A percentile compares a stretch with the other conserved stretches of the same genome.
phyloP scores from a whole-genome alignment of 2,329 filamentous ascomycete genomes.

The Penicillium palitans region DNA sequence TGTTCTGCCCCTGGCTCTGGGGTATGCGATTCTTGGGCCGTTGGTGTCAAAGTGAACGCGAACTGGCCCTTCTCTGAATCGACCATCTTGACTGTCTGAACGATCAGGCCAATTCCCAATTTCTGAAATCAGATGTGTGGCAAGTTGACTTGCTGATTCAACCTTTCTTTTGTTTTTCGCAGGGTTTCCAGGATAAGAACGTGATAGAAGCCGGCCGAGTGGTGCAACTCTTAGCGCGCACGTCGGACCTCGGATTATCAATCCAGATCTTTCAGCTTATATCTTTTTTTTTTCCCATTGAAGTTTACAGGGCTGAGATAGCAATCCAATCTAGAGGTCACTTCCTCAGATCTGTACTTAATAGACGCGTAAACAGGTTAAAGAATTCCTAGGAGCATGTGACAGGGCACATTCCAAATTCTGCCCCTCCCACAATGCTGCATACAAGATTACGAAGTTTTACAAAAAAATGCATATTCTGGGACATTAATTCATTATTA shows the following conservation, averaged over 20 bases:
- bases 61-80: not conserved
- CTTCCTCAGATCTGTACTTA: not conserved
- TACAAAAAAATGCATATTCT: not conserved
- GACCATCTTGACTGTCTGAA: not conserved
- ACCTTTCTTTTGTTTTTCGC: not conserved
- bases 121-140: not conserved
- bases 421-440: not conserved
- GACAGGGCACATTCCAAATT: not conserved
- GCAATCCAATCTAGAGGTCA: not conserved
- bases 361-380: not conserved
- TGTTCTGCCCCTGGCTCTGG: not conserved
- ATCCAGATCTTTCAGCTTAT: not conserved
- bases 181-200: not conserved
- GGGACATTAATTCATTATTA: not conserved
- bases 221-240: constrained; percentile 1
- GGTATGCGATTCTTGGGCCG: not conserved
- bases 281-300: not conserved
- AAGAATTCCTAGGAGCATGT: not conserved
- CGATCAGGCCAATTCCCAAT: not conserved
- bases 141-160: not conserved
- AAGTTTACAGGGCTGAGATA: not conserved
- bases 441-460: not conserved
- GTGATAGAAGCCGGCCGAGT: constrained; percentile 4
- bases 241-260: constrained; percentile 3
- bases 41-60: not conserved